phyloP scores from a whole-genome alignment of 768 basidiomycete species.

The Hortiboletus campestris region DNA sequence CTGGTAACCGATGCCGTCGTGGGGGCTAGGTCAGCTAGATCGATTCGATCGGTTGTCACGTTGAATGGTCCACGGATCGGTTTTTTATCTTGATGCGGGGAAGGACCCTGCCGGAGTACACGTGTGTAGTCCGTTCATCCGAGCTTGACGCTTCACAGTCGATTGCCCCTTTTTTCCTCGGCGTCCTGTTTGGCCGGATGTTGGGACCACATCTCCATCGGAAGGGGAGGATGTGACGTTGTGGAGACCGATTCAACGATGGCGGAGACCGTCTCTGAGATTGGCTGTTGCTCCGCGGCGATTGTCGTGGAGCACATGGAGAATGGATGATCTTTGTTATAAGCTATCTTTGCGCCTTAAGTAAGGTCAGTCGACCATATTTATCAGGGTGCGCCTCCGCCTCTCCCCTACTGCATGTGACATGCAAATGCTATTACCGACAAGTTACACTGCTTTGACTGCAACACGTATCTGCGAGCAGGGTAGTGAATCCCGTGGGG shows the following conservation, averaged over 20 bases:
- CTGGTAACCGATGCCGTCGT: background rate
- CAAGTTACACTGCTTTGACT: too few species aligned
- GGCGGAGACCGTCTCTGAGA: background rate
- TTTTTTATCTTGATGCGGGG: background rate
- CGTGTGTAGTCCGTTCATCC: background rate
- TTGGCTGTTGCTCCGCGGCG: background rate
- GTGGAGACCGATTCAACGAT: background rate
- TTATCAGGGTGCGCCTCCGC: too few species aligned
- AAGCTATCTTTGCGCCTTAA: too few species aligned
- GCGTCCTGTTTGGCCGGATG: background rate
- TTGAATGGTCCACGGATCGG: conserved; percentile 1
- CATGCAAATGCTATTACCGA: too few species aligned
- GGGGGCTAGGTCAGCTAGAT: background rate
- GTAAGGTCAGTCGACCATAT: too few species aligned
- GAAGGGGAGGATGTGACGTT: background rate
- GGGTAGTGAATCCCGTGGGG: too few species aligned
- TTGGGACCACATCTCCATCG: background rate
- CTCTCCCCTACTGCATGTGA: too few species aligned
- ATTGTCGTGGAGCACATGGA: background rate
- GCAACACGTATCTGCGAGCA: too few species aligned
- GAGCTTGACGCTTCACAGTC: background rate
- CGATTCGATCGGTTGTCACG: background rate
- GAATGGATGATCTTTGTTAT: background rate
- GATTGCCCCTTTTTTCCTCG: background rate
- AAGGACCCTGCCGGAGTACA: background rate